Evolutionary conservation across 495 filamentous ascomycete species (phyloP), one percentile per base, ranked within the genome.

Genomic region (Pyronema omphalodes): DNA sequence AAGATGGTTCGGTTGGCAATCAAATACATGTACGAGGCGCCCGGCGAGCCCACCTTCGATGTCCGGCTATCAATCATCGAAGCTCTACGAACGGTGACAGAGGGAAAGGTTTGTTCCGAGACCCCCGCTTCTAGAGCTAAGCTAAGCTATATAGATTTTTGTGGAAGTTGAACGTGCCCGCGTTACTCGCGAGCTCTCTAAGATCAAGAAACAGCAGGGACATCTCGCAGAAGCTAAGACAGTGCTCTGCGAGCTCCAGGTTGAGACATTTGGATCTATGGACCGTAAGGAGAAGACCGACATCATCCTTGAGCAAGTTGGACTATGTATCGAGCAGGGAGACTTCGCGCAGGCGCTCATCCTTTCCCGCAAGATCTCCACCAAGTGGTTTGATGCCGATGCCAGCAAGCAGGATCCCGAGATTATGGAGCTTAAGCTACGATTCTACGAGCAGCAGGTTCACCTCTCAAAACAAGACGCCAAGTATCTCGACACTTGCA

Each of bases 211-310:
- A 67, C 68, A 81, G 49, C 86, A 95, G 69, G 89, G 88, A 50
- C 87, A 98, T 62, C 75, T 93, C 55, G 84, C 82, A 63, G 81
- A 84, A 11, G 93, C 91, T 6, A 82, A 84, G 56, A 88, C 94
- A 59, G 91, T 86, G 52, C 76, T 98, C 18, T 98, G 91, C 69
- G 91, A 98, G 71, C 75, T 98, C 53, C 91, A 98, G 67, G 91
- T 98, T 14, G 91, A 98, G 74, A 98, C 91, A 0, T 98, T 98
- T 62, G 91, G 91, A 15, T 96, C 91, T 39, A 98, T 98, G 91
- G 82, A 84, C 44, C 75, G 89, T 60, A 79, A 93, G 56, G 91
- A 98, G 67, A 98, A 98, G 82, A 89, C 85, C 9, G 91, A 95
- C 61, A 96, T 98, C 66, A 96, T 98, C 60, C 74, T 98, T 47